phyloP scores from a whole-genome alignment of 177 flowering plant species.

The Vitis hybrid region DNA sequence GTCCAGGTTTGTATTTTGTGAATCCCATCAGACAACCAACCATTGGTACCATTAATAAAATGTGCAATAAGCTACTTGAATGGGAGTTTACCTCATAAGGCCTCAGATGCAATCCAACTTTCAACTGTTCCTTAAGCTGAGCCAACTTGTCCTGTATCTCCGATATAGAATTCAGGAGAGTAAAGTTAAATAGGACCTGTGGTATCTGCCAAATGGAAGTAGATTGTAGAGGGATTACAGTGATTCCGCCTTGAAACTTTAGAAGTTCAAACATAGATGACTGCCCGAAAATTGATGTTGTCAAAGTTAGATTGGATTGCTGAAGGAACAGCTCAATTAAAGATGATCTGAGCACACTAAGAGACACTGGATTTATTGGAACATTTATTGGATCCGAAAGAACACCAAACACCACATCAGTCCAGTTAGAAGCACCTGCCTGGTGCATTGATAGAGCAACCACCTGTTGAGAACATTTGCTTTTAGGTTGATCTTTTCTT shows the following conservation, averaged over 20 bases:
- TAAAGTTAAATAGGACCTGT: constrained; percentile 66
- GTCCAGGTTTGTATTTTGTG: neutral
- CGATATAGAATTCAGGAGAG: constrained; percentile 59
- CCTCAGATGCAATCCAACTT: constrained; percentile 55
- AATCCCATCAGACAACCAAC: neutral
- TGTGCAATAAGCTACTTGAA: neutral
- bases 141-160: constrained; percentile 47
- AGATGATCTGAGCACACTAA: constrained; percentile 64
- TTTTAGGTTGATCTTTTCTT: neutral
- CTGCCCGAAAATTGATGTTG: constrained; percentile 59
- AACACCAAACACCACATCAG: constrained; percentile 70
- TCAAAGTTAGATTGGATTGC: constrained; percentile 56
- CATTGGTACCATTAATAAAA: neutral
- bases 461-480: constrained; percentile 41
- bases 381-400: constrained; percentile 55
- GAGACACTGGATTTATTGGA: constrained; percentile 42
- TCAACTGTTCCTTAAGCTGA: constrained; percentile 59
- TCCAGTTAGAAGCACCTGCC: constrained; percentile 44
- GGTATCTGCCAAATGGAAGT: constrained; percentile 39
- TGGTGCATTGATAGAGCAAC: constrained; percentile 65
- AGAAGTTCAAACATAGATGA: constrained; percentile 64
- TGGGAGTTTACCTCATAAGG: constrained; percentile 54
- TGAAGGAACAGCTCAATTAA: constrained; percentile 58
- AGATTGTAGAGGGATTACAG: constrained; percentile 47
- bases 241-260: constrained; percentile 72